These are phyloP conservation scores for Detonula confervacea DNA, from an alignment of 352 stramenopile genomes.

Conservation along the genomic window DNA sequence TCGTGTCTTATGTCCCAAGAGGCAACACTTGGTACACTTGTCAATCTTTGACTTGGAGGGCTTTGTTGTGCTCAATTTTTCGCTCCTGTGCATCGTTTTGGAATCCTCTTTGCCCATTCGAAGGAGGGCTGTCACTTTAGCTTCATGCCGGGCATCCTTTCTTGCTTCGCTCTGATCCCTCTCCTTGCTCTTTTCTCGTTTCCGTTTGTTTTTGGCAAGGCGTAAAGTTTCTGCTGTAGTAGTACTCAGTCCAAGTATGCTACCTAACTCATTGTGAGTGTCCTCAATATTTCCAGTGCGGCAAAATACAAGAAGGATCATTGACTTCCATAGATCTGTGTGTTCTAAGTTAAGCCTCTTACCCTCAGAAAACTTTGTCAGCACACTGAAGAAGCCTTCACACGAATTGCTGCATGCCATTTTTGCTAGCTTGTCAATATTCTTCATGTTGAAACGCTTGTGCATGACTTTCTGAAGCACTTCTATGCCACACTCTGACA, in stretches of 20 bases:
- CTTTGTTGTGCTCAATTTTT: neutral
- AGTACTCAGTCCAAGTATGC: neutral
- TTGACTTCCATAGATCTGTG: neutral
- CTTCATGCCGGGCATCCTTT: neutral
- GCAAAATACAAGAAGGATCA: slow-evolving; percentile 8
- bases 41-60: neutral
- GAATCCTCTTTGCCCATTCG: slow-evolving; percentile 5
- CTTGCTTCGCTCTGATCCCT: neutral
- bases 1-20: neutral
- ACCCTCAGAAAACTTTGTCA: slow-evolving; percentile 3
- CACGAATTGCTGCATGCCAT: slow-evolving; percentile 8
- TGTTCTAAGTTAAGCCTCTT: neutral
- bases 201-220: neutral
- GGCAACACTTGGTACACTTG: neutral
- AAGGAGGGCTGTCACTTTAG: neutral
- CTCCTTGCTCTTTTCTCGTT: neutral
- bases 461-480: neutral
- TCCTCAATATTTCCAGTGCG: slow-evolving; percentile 11
- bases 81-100: slow-evolving; percentile 1
- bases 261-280: neutral
- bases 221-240: neutral
- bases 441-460: slow-evolving; percentile 4
- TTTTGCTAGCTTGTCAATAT: neutral
- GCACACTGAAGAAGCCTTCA: neutral
- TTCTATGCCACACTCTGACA: neutral